Evolutionary conservation across 257 asterid species (phyloP).

Genomic region (Vinca minor): DNA sequence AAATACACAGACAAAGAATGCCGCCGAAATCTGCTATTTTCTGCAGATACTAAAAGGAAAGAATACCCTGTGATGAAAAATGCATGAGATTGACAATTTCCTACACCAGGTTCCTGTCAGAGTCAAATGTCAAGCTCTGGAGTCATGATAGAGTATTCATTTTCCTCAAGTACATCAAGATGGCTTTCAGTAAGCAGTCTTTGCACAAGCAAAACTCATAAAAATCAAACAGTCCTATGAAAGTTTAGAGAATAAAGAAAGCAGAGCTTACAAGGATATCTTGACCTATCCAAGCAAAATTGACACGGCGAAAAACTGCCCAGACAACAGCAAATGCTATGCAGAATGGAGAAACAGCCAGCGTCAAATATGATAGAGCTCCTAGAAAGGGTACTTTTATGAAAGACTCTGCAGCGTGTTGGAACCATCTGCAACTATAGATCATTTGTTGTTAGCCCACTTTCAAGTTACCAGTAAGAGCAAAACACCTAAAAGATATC

Average conservation of each 20-base stretch:
- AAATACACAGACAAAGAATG: neutral
- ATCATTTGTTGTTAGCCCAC: slow-evolving; percentile 23
- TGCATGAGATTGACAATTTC: neutral
- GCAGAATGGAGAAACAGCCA: slow-evolving; percentile 89
- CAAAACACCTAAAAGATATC: neutral
- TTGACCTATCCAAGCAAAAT: slow-evolving; percentile 98
- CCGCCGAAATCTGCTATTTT: neutral
- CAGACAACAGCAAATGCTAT: slow-evolving; percentile 75
- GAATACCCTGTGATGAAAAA: neutral
- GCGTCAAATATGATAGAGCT: slow-evolving; percentile 72
- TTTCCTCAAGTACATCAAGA: neutral
- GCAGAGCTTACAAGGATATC: slow-evolving; percentile 75
- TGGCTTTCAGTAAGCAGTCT: neutral
- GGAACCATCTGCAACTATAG: slow-evolving; percentile 90
- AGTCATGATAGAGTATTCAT: neutral
- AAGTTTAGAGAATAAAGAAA: too few species aligned
- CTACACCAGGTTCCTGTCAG: neutral
- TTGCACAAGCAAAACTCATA: neutral
- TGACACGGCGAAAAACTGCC: slow-evolving; percentile 71
- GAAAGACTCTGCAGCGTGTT: slow-evolving; percentile 55
- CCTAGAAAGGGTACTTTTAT: slow-evolving; percentile 78
- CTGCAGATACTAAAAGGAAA: neutral
- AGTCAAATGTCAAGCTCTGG: neutral
- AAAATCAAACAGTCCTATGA: neutral
- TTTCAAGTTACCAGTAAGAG: slow-evolving; percentile 14